Evolutionary conservation across 2,329 filamentous ascomycete genomes (phyloP).

Genomic region (Claviceps sorghi): DNA sequence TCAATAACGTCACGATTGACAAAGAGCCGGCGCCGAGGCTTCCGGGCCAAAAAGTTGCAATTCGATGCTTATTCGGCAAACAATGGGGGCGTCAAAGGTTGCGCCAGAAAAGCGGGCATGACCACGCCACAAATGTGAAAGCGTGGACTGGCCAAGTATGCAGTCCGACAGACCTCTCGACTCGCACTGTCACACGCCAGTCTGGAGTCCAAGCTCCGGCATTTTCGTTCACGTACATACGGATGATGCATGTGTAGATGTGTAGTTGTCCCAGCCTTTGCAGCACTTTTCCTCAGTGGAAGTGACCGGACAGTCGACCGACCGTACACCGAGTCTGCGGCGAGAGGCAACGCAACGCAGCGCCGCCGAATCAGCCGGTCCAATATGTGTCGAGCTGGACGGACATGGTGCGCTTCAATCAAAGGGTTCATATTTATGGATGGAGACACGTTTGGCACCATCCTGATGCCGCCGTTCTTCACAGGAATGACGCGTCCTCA

Average conservation of each 20-base stretch:
- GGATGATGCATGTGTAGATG: background rate
- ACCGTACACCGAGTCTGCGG: too few species aligned
- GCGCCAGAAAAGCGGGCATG: background rate
- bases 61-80: background rate
- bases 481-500: constrained; percentile 12
- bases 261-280: too few species aligned
- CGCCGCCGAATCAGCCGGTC: too few species aligned
- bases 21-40: background rate
- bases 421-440: too few species aligned
- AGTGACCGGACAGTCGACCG: too few species aligned
- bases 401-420: too few species aligned
- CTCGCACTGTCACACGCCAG: background rate
- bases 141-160: background rate
- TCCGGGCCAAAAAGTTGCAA: background rate
- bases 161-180: background rate
- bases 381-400: too few species aligned
- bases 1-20: background rate
- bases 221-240: background rate
- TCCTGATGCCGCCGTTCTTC: background rate
- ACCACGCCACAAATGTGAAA: background rate
- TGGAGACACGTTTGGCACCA: too few species aligned
- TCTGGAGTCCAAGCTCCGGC: background rate
- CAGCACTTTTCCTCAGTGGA: too few species aligned
- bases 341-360: too few species aligned
- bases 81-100: background rate